These are phyloP conservation scores for Earliella scabrosa DNA, from an alignment of 1,284 basidiomycete species.

Conservation along the genomic window DNA sequence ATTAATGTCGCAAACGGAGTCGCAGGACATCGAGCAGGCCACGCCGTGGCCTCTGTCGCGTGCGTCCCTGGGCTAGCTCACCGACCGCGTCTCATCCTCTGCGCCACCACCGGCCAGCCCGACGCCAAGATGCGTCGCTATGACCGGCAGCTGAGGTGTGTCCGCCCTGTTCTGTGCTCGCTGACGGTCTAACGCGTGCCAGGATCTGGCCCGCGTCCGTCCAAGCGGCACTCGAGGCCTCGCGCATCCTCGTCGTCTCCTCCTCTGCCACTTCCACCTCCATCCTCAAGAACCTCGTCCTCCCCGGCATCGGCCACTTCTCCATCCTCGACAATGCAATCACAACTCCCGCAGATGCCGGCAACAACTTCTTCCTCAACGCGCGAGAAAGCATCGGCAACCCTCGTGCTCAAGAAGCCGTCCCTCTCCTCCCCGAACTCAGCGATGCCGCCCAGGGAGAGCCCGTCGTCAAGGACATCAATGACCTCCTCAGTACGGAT, in stretches of 20 bases:
- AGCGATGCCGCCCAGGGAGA: slow-evolving; percentile 85
- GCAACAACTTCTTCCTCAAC: slow-evolving; percentile 96
- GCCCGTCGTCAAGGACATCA: slow-evolving; percentile 63
- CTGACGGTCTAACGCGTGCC: not conserved
- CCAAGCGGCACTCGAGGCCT: slow-evolving; percentile 88
- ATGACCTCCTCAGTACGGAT: slow-evolving; percentile 55
- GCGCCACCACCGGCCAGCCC: slow-evolving; percentile 50
- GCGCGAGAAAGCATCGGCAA: slow-evolving; percentile 78
- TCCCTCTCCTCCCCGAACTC: slow-evolving; percentile 81
- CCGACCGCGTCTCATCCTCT: slow-evolving; percentile 8
- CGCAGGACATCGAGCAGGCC: slow-evolving; percentile 55
- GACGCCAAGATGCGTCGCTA: slow-evolving; percentile 89
- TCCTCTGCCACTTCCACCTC: slow-evolving; percentile 83
- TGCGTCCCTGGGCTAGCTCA: slow-evolving; percentile 31
- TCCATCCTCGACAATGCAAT: slow-evolving; percentile 77
- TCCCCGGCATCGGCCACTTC: slow-evolving; percentile 93
- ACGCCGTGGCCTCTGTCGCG: slow-evolving; percentile 56
- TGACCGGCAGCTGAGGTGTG: slow-evolving; percentile 88
- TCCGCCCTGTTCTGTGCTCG: not conserved
- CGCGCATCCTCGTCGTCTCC: slow-evolving; percentile 83
- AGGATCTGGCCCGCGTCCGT: slow-evolving; percentile 96
- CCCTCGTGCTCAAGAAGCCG: slow-evolving; percentile 80
- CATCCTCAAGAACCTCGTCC: slow-evolving; percentile 92
- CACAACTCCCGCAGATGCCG: slow-evolving; percentile 79
- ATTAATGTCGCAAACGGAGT: slow-evolving; percentile 34